A percentile compares a stretch with the other conserved stretches of the same genome.
Evolutionary conservation across 257 asterid species (phyloP).

Genomic region (Solanum dulcamara): DNA sequence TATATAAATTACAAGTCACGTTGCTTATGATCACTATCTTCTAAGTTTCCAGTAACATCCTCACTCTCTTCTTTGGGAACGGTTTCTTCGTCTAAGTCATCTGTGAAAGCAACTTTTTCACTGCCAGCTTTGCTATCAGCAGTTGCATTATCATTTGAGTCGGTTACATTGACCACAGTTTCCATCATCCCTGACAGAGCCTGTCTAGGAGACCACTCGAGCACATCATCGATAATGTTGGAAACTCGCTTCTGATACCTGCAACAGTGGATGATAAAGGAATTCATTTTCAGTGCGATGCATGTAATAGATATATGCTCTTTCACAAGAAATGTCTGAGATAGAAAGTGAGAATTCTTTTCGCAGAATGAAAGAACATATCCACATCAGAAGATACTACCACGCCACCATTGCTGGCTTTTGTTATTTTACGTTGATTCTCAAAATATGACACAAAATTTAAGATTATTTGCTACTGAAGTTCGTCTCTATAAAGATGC

Average conservation of each 20-base stretch:
- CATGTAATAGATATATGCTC: background rate
- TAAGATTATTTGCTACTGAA: background rate
- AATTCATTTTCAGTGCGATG: background rate
- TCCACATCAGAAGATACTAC: background rate
- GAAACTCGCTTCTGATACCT: slow-evolving; percentile 95
- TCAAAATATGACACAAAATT: background rate
- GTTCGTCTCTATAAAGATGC: background rate
- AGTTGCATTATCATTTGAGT: slow-evolving; percentile 7
- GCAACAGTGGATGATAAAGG: slow-evolving; percentile 6
- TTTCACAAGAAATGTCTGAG: too few species aligned
- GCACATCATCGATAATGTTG: slow-evolving; percentile 92
- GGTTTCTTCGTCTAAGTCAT: slow-evolving; percentile 18
- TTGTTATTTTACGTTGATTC: background rate
- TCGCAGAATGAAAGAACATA: background rate
- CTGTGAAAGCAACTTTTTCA: background rate
- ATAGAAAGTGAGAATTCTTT: background rate
- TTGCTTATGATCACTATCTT: slow-evolving; percentile 22
- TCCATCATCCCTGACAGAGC: slow-evolving; percentile 98
- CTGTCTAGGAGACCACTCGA: slow-evolving; percentile 91
- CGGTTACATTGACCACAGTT: slow-evolving; percentile 27
- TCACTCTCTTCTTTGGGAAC: slow-evolving; percentile 12
- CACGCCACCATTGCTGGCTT: background rate
- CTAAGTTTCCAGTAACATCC: slow-evolving; percentile 18
- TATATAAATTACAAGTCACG: slow-evolving; percentile 4
- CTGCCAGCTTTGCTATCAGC: slow-evolving; percentile 16